Conservation (phyloP, 2,329 filamentous ascomycete genomes). For the Xylariaceae sp. region DNA sequence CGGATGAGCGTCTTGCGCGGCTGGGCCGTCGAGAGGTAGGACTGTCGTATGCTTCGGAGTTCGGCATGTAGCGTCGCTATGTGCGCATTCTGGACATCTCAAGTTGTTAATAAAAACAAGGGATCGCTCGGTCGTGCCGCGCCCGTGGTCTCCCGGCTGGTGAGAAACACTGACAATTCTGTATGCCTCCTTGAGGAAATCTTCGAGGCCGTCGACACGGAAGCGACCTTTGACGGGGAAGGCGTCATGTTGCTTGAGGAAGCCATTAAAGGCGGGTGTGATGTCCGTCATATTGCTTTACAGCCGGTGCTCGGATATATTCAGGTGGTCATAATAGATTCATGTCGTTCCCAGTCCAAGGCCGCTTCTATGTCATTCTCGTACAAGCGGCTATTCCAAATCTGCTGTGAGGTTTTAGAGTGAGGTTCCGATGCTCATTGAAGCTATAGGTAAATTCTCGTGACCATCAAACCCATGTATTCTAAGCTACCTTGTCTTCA, state of each 20-base stretch:
- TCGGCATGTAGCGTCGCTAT: slow-evolving; percentile 75
- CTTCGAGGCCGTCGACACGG: slow-evolving; percentile 58
- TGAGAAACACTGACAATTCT: slow-evolving; percentile 67
- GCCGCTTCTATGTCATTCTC: too few species aligned
- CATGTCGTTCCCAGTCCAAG: too few species aligned
- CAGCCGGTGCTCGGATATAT: too few species aligned
- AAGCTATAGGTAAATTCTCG: too few species aligned
- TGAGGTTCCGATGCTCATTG: too few species aligned
- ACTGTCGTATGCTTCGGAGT: slow-evolving; percentile 75
- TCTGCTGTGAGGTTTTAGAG: too few species aligned
- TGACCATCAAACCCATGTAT: too few species aligned
- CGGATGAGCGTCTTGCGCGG: slow-evolving; percentile 52
- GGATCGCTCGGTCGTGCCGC: too few species aligned
- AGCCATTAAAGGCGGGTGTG: slow-evolving; percentile 62
- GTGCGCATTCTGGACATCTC: slow-evolving; percentile 59
- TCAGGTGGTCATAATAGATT: too few species aligned
- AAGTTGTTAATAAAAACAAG: slow-evolving; percentile 12
- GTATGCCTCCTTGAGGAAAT: slow-evolving; percentile 91
- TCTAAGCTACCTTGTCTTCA: too few species aligned
- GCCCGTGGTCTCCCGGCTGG: slow-evolving; percentile 1
- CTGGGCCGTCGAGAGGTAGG: slow-evolving; percentile 80
- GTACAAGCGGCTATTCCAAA: too few species aligned
- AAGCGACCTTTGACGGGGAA: slow-evolving; percentile 40
- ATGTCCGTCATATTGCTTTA: slow-evolving; percentile 55
- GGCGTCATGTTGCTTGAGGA: slow-evolving; percentile 56